These are phyloP conservation scores for Trichoderma sp. DNA, from an alignment of 2,329 filamentous ascomycete genomes.

Conservation along the genomic window DNA sequence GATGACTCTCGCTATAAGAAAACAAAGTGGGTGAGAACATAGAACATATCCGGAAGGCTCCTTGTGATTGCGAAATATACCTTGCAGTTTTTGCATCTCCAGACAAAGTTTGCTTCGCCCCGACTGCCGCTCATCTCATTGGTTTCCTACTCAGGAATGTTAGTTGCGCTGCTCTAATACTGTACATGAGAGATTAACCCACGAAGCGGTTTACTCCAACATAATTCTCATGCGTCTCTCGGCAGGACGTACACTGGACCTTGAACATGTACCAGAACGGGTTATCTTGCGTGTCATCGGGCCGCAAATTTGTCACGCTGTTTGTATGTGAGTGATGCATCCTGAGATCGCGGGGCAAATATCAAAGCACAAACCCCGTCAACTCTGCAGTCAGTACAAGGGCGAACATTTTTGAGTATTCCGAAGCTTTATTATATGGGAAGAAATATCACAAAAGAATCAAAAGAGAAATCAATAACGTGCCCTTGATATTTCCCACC, in stretches of 20 bases:
- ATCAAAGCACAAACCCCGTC: conserved; percentile 52
- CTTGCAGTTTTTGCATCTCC: conserved; percentile 98
- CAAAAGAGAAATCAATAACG: neutral
- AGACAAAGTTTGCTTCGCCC: conserved; percentile 98
- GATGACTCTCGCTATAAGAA: conserved; percentile 70
- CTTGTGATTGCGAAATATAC: conserved; percentile 41
- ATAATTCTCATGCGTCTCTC: conserved; percentile 83
- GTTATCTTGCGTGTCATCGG: conserved; percentile 72
- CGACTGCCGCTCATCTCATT: conserved; percentile 90
- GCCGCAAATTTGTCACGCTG: conserved; percentile 87
- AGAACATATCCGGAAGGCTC: neutral
- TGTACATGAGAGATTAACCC: conserved; percentile 34
- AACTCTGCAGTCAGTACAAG: conserved; percentile 66
- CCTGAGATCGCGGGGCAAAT: conserved; percentile 8
- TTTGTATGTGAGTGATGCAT: conserved; percentile 13
- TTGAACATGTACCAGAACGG: conserved; percentile 98
- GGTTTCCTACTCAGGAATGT: conserved; percentile 59
- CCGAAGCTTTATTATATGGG: neutral
- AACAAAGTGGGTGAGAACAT: neutral
- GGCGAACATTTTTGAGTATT: conserved; percentile 55
- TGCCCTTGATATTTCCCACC: neutral
- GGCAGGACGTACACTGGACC: conserved; percentile 96
- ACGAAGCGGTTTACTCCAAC: conserved; percentile 88
- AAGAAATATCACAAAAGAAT: neutral
- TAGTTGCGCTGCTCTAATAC: conserved; percentile 11